Evolutionary conservation across 352 stramenopile species (phyloP).

Genomic region (Poterioochromonas sp.): DNA sequence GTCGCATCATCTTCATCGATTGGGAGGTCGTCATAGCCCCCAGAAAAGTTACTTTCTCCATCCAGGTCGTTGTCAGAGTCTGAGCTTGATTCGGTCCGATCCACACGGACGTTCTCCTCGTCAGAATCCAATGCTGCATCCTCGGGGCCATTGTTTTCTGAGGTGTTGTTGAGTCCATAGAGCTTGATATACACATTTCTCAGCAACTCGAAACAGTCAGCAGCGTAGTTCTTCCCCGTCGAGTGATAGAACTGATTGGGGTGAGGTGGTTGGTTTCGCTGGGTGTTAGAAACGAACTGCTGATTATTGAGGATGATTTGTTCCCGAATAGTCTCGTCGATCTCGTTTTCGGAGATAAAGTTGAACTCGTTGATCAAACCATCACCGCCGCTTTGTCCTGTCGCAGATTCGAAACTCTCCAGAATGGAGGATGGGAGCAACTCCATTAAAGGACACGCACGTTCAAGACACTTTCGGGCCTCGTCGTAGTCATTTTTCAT

Average conservation of each 20-base stretch:
- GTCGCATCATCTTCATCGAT: too few relatives aligned
- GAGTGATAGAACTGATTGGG: too few relatives aligned
- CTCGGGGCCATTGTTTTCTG: neutral
- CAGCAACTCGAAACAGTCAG: conserved; percentile 27
- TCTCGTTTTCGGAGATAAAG: too few relatives aligned
- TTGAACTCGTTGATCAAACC: too few relatives aligned
- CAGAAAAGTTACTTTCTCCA: too few relatives aligned
- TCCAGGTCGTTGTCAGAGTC: too few relatives aligned
- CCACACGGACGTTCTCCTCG: neutral
- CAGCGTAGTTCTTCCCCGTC: conserved; percentile 31
- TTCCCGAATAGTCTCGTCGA: too few relatives aligned
- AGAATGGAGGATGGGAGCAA: conserved; percentile 20
- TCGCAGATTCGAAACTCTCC: conserved; percentile 12
- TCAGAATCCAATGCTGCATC: neutral
- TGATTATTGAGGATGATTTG: neutral
- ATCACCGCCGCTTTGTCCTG: too few relatives aligned
- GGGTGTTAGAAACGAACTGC: neutral
- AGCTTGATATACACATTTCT: conserved; percentile 28
- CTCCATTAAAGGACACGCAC: conserved; percentile 36
- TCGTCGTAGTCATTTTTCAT: conserved; percentile 5
- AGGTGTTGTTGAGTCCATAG: neutral
- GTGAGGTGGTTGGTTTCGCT: neutral
- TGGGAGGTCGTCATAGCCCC: too few relatives aligned
- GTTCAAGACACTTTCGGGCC: conserved; percentile 19
- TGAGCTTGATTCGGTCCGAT: neutral